Percentiles rank a stretch among this genome's conserved stretches.
Conservation (phyloP, 768 basidiomycete species). For the Pisolithus orientalis region DNA sequence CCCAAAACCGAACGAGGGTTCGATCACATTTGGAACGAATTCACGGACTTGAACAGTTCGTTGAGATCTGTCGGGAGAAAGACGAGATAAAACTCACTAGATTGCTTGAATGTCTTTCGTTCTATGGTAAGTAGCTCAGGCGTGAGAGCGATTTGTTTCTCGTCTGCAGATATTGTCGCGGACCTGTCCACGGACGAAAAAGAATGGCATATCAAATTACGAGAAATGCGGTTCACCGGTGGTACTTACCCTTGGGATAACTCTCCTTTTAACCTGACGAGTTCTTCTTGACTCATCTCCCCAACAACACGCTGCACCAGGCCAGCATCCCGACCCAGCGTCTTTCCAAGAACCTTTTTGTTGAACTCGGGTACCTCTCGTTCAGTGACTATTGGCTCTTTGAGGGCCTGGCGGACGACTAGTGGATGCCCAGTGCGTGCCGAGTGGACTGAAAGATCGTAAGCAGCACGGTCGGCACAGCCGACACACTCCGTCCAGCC, state of each 20-base stretch:
- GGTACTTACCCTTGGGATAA: conserved; percentile 64
- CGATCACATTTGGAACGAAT: conserved; percentile 96
- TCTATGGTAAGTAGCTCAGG: conserved; percentile 73
- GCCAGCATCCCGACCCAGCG: conserved; percentile 79
- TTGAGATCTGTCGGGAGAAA: conserved; percentile 15
- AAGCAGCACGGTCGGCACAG: conserved; percentile 96
- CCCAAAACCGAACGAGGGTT: conserved; percentile 96
- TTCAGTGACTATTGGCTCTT: conserved; percentile 80
- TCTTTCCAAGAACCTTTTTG: conserved; percentile 85
- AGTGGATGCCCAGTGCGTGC: conserved; percentile 78
- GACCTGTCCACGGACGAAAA: conserved; percentile 32
- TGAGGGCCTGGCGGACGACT: conserved; percentile 79
- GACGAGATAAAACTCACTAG: conserved; percentile 43
- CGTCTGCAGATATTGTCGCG: conserved; percentile 53
- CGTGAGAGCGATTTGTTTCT: conserved; percentile 63
- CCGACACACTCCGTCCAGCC: conserved; percentile 99
- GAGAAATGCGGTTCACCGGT: conserved; percentile 1
- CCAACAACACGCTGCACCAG: conserved; percentile 57
- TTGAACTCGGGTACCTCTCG: conserved; percentile 74
- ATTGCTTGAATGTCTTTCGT: conserved; percentile 81
- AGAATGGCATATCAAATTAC: conserved; percentile 1
- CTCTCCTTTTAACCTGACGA: conserved; percentile 62
- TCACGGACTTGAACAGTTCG: conserved; percentile 67
- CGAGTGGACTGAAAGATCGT: conserved; percentile 89
- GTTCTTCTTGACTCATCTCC: conserved; percentile 56